Percentiles rank a stretch among this genome's conserved stretches.
Evolutionary conservation across 345 rosid genomes (phyloP).

Genomic region (Alliaria petiolata): DNA sequence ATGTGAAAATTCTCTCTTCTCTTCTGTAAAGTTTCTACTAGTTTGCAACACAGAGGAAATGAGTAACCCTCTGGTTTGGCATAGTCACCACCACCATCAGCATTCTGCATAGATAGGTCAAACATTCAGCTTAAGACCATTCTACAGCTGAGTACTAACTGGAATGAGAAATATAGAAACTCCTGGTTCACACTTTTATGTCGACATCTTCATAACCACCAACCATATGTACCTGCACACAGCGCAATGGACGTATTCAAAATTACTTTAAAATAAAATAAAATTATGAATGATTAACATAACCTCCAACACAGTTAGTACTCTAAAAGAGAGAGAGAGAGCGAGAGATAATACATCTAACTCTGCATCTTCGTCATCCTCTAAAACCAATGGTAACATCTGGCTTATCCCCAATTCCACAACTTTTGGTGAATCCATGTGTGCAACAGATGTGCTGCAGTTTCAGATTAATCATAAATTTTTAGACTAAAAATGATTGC

Average conservation of each 20-base stretch:
- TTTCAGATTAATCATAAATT: background rate
- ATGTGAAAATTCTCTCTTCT: constrained; percentile 71
- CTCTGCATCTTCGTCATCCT: constrained; percentile 35
- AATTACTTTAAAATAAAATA: background rate
- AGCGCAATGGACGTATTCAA: background rate
- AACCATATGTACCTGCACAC: constrained; percentile 75
- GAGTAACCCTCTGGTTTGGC: constrained; percentile 52
- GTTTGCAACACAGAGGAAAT: constrained; percentile 60
- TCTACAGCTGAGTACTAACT: background rate
- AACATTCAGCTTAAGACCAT: constrained; percentile 28
- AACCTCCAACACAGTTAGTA: background rate
- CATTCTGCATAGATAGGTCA: constrained; percentile 53
- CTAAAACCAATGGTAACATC: constrained; percentile 55
- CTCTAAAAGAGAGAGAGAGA: background rate
- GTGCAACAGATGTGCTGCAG: constrained; percentile 84
- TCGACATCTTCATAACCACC: constrained; percentile 79
- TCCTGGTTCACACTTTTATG: constrained; percentile 44
- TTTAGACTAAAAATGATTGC: background rate
- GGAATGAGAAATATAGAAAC: constrained; percentile 10
- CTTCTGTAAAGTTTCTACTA: constrained; percentile 56
- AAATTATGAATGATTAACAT: background rate
- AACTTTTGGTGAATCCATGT: constrained; percentile 60
- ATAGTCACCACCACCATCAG: constrained; percentile 25
- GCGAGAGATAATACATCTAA: constrained; percentile 60
- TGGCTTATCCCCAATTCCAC: constrained; percentile 68